Evolutionary conservation across 495 filamentous ascomycete genomes (phyloP), one percentile per base, ranked within the genome.

Genomic region (Daldinia caldariorum): DNA sequence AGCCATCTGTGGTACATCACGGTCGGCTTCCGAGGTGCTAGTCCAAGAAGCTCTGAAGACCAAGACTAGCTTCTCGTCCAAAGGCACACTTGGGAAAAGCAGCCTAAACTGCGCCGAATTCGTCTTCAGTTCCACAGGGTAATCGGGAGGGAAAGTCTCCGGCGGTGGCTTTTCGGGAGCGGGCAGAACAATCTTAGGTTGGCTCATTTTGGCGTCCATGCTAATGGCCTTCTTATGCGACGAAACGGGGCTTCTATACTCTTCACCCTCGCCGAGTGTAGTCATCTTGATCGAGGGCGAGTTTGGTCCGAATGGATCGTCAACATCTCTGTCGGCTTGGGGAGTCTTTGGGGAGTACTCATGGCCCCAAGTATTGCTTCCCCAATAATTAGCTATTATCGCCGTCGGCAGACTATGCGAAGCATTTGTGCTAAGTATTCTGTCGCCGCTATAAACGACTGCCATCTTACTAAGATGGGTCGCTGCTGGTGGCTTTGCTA

Each of bases 91-190:
- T 2, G 95, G 94, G 81, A 98, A 99, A 13, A 99, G 83, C 54
- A 97, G 86, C 8, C 94, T 83, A 73, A 98, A 97, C 75, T 99
- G 95, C 10, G 93, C 90, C 75, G 97, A 94, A 78, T 99, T 96
- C 9, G 90, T 89, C 67, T 87, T 90, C 9, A 99, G 84, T 63
- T 91, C 90, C 20, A 88, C 79, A 2, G 95, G 95, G 78, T 99
- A 99, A 73, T 90, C 89, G 20, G 83, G 81, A 0, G 94, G 94
- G 77, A 93, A 94, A 4, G 88, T 85, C 41, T 90, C 87, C 9
- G 66, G 76, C n/a, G 61, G 57, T 12, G 67, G 72, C 63, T 74
- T 78, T 18, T 83, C 77, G 39, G 79, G 76, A 41, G 76, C 74
- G 62, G 83, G 80, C 38, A 85, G 71, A 47, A 82, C 81, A 5